Base-by-base conservation (phyloP, 2,329 filamentous ascomycete genomes). In the Sporothrix pallida region DNA sequence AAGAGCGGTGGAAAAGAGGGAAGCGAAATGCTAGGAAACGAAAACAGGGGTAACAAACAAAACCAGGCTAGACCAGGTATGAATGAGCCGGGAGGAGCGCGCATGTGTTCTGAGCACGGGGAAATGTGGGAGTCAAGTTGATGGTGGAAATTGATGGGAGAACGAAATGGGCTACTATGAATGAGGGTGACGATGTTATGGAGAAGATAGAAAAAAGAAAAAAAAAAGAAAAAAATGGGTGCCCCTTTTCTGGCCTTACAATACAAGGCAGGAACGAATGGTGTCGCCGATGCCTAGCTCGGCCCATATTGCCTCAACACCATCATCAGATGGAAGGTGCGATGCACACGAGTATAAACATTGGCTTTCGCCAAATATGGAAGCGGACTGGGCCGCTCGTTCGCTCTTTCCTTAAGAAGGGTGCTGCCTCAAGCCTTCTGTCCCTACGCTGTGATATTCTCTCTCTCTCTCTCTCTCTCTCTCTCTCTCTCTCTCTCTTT, bases 91-190 rank as follows among this genome's bases (percentile, higher is more conserved):
- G 65, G 65, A 50, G 46, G 13, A 50, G 15, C 46, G 44, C 46
- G 65, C 65, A 52, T 52, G 15, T 13, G 46, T 23, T 31, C 17
- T 68, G 44, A 20, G 23, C 26, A 54, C 46, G 62, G 62, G 62
- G 12, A 3, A 44, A 67, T 67, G 42, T 48, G 62, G 1, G 65
- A 42, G 15, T 23, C 31, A 7, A 37, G 31, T 37, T 37, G 23
- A 50, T 9, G 17, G 46, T 54, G 65, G 65, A 52, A 68, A 69
- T 42, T 23, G 63, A 46, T 15, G 62, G 62, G 42, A 31, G 31
- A 7, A 31, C 58, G 17, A 31, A 17, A 42, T 13, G 13, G 37
- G 17, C 4, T 37, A 42, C 4, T 37, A 37, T 37, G 31, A 7
- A 37, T 37, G 31, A 37, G 31, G 7, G 31, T 37, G 31, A 37